phyloP scores from a whole-genome alignment of 306 rosid genomes.

The Morella rubra region DNA sequence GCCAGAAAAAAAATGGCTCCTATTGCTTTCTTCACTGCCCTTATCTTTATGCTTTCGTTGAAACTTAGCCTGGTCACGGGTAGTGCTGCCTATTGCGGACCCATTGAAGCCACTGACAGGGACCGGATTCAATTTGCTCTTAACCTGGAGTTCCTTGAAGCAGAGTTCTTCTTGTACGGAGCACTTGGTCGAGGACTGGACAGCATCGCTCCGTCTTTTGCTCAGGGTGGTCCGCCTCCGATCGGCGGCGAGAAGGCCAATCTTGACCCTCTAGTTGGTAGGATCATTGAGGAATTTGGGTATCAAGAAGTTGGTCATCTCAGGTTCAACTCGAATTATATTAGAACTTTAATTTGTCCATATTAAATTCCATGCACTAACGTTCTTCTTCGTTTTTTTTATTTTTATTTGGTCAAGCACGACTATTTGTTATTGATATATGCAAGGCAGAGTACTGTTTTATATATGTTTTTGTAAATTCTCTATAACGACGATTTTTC shows the following conservation, averaged over 20 bases:
- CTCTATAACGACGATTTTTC: not conserved
- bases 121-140: conserved; percentile 31
- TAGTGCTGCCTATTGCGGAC: conserved; percentile 15
- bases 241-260: conserved; percentile 32
- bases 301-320: conserved; percentile 39
- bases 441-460: too few species aligned
- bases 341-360: too few species aligned
- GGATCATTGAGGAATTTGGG: conserved; percentile 33
- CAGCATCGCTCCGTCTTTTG: not conserved
- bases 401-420: too few species aligned
- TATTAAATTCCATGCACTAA: too few species aligned
- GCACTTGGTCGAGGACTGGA: conserved; percentile 30
- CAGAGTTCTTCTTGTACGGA: conserved; percentile 18
- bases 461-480: too few species aligned
- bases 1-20: not conserved
- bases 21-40: not conserved
- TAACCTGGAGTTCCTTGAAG: conserved; percentile 33
- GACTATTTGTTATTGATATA: too few species aligned
- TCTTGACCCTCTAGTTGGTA: conserved; percentile 7
- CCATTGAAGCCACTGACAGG: conserved; percentile 16
- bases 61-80: not conserved
- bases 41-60: not conserved
- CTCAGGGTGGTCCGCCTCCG: conserved; percentile 34
- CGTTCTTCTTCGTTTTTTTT: too few species aligned
- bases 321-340: conserved; percentile 3